Conservation (phyloP, 371 early-diverging fungal species). For the Chytridium lagenaria region DNA sequence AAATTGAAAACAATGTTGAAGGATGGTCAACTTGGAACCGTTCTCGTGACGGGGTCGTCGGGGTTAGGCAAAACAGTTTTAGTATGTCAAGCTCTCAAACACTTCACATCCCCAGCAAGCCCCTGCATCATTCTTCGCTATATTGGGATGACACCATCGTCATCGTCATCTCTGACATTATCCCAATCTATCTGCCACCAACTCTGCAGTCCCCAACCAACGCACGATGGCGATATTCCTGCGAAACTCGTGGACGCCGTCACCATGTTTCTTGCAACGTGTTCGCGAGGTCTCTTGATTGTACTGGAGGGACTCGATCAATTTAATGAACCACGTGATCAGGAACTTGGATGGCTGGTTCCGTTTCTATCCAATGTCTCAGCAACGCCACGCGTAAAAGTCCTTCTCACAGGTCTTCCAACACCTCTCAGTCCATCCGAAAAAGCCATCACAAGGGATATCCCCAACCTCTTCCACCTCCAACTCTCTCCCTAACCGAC, state of each 20-base stretch:
- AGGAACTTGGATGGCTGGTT: constrained; percentile 6
- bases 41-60: constrained; percentile 3
- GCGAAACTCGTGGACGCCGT: neutral
- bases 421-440: neutral
- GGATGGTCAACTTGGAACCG: no score
- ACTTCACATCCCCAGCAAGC: neutral
- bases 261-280: no score
- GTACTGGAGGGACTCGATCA: constrained; percentile 14
- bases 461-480: neutral
- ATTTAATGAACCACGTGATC: neutral
- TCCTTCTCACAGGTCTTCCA: constrained; percentile 4
- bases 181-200: constrained; percentile 9
- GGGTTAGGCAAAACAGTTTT: constrained; percentile 3
- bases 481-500: no score
- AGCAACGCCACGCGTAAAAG: neutral
- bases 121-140: neutral
- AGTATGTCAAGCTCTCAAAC: neutral
- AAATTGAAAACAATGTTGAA: no score
- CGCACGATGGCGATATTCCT: neutral
- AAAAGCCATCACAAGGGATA: neutral
- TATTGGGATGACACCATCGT: neutral
- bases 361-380: neutral
- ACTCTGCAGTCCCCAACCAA: neutral
- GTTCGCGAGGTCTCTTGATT: neutral
- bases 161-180: neutral